These are phyloP conservation scores for Saccharomycopsis guyanensis DNA, from an alignment of 805 yeast species.

Conservation along the genomic window DNA sequence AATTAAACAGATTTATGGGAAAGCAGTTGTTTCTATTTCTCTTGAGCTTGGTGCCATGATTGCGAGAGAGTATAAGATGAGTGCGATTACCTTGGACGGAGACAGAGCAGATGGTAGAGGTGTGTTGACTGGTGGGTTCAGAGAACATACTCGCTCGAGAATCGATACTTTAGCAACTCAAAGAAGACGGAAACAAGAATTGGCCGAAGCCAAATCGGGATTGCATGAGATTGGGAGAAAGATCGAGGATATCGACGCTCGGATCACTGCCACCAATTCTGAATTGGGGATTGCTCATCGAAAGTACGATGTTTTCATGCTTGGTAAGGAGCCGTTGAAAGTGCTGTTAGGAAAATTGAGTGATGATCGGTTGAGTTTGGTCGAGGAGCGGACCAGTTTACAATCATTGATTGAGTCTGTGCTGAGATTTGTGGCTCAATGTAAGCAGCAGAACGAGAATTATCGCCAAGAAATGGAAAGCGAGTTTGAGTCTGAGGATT, in stretches of 20 bases:
- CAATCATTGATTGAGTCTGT: slow-evolving; percentile 32
- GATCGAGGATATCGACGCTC: slow-evolving; percentile 40
- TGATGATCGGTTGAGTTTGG: slow-evolving; percentile 34
- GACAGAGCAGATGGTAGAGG: slow-evolving; percentile 83
- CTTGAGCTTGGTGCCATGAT: slow-evolving; percentile 61
- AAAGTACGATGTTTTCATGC: slow-evolving; percentile 36
- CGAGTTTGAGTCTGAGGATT: slow-evolving; percentile 42
- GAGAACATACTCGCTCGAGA: slow-evolving; percentile 60
- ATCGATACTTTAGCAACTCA: slow-evolving; percentile 60
- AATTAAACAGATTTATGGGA: slow-evolving; percentile 73
- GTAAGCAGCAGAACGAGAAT: slow-evolving; percentile 34
- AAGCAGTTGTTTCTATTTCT: slow-evolving; percentile 66
- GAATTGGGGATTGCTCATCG: slow-evolving; percentile 30
- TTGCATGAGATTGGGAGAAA: slow-evolving; percentile 32
- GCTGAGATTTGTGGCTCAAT: slow-evolving; percentile 29
- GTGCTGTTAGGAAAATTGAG: slow-evolving; percentile 35
- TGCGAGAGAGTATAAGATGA: slow-evolving; percentile 51
- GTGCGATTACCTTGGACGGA: slow-evolving; percentile 86
- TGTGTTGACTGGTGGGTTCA: slow-evolving; percentile 80
- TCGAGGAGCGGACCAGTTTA: slow-evolving; percentile 36
- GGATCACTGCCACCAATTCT: slow-evolving; percentile 44
- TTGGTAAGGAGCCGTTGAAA: slow-evolving; percentile 37
- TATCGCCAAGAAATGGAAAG: slow-evolving; percentile 43
- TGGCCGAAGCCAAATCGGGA: slow-evolving; percentile 33
- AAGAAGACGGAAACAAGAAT: slow-evolving; percentile 43